phyloP scores from a whole-genome alignment of 2,329 filamentous ascomycete species.

The Aspergillus pseudoviridinutans region DNA sequence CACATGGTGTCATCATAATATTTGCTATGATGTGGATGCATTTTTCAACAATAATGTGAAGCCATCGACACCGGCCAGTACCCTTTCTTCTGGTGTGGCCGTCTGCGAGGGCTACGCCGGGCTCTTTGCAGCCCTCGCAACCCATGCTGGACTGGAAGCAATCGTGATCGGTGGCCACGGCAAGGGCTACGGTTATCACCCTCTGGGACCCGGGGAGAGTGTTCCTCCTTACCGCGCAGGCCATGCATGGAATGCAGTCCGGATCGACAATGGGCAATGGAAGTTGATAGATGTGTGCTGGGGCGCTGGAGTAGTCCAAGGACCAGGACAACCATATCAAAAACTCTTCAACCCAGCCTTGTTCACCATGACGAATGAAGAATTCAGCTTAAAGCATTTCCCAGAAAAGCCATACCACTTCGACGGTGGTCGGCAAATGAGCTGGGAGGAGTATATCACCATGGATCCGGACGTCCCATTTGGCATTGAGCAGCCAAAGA shows the following conservation, averaged over 20 bases:
- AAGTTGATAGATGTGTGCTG: constrained; percentile 90
- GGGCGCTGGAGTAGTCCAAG: constrained; percentile 72
- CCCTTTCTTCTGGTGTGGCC: constrained; percentile 71
- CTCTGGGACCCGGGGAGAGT: constrained; percentile 60
- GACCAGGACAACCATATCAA: constrained; percentile 56
- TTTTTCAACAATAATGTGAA: constrained; percentile 72
- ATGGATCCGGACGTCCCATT: constrained; percentile 52
- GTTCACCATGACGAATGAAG: constrained; percentile 66
- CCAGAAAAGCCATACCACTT: too few relatives aligned
- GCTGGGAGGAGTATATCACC: constrained; percentile 79
- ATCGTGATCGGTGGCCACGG: constrained; percentile 73
- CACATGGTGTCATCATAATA: constrained; percentile 92
- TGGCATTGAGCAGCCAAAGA: constrained; percentile 40
- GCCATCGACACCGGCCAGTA: constrained; percentile 65
- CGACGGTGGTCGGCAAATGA: constrained; percentile 27
- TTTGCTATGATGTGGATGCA: constrained; percentile 73
- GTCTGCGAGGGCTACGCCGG: constrained; percentile 91
- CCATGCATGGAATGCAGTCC: constrained; percentile 92
- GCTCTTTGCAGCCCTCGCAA: constrained; percentile 73
- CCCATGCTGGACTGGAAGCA: constrained; percentile 73
- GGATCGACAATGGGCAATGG: constrained; percentile 82
- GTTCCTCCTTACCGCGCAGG: constrained; percentile 61
- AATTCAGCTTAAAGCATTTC: constrained; percentile 62
- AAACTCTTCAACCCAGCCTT: constrained; percentile 62
- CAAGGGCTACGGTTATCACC: constrained; percentile 74